These are phyloP conservation scores for Xylariomycetidae sp. DNA, from an alignment of 2,329 filamentous ascomycete species.

Conservation along the genomic window DNA sequence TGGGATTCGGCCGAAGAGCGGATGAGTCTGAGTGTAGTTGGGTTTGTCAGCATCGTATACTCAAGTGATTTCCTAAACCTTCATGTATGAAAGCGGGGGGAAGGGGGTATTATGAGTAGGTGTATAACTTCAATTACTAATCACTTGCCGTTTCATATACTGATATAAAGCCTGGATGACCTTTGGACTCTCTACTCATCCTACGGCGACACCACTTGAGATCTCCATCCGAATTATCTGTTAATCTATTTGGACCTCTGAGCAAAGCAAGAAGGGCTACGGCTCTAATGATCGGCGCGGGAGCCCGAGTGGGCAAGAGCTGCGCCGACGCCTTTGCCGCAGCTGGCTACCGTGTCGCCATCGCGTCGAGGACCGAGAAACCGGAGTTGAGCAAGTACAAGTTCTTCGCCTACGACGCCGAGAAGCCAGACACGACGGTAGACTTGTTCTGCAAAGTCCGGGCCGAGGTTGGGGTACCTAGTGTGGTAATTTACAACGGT, in stretches of 20 bases:
- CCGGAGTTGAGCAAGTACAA: conserved; percentile 12
- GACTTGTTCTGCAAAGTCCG: conserved; percentile 4
- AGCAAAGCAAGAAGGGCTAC: conserved; percentile 12
- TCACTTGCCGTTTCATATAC: no score
- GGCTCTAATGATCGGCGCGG: conserved; percentile 25
- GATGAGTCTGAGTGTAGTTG: no score
- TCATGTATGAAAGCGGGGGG: no score
- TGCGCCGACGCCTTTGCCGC: conserved; percentile 17
- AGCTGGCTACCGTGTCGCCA: conserved; percentile 21
- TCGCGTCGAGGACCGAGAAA: conserved; percentile 21
- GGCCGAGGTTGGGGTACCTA: conserved; percentile 11
- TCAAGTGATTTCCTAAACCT: no score
- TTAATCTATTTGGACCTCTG: not conserved
- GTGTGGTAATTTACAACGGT: conserved; percentile 16
- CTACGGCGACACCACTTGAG: no score
- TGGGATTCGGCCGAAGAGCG: no score
- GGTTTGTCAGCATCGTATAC: no score
- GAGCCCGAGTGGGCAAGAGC: conserved; percentile 15
- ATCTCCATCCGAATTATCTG: not conserved
- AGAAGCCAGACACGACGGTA: conserved; percentile 1
- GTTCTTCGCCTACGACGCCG: conserved; percentile 7
- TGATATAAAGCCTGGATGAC: no score
- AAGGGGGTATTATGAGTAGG: no score
- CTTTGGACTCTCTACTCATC: no score
- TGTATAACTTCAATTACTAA: no score